Conservation (phyloP, 805 yeast species). For the Candida peoriensis region DNA sequence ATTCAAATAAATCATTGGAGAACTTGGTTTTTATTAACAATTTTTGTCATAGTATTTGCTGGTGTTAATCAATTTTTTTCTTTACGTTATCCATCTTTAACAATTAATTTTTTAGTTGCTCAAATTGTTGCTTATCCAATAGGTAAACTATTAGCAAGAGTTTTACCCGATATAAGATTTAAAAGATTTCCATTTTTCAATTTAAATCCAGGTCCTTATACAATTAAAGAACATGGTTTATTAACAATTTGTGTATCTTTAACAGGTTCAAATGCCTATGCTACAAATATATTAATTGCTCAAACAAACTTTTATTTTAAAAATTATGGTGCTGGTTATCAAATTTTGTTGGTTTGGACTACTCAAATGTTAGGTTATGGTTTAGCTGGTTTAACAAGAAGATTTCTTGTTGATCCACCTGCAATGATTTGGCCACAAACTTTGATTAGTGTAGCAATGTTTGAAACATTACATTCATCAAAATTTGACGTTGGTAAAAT, state of each 20-base stretch:
- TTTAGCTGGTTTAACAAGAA: constrained; percentile 55
- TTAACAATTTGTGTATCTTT: constrained; percentile 44
- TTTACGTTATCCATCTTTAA: constrained; percentile 45
- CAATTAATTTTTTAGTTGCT: constrained; percentile 48
- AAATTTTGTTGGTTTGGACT: constrained; percentile 45
- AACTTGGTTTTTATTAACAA: constrained; percentile 47
- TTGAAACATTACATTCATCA: constrained; percentile 43
- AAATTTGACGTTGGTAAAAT: constrained; percentile 21
- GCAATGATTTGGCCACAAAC: constrained; percentile 61
- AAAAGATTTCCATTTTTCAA: constrained; percentile 25
- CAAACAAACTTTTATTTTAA: constrained; percentile 40
- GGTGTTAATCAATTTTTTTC: constrained; percentile 54
- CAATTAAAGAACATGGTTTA: constrained; percentile 47
- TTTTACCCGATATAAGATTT: constrained; percentile 36
- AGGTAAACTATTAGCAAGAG: constrained; percentile 42
- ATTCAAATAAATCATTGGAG: constrained; percentile 48
- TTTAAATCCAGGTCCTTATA: constrained; percentile 49
- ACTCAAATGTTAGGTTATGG: constrained; percentile 66
- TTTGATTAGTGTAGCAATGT: constrained; percentile 52
- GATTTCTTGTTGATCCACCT: constrained; percentile 55
- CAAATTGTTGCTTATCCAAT: constrained; percentile 58
- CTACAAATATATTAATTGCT: constrained; percentile 51
- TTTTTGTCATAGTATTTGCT: constrained; percentile 49
- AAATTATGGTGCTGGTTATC: constrained; percentile 43
- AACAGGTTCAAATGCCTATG: constrained; percentile 43